Evolutionary conservation across 257 asterid species (phyloP).

Genomic region (Nicotiana undulata): DNA sequence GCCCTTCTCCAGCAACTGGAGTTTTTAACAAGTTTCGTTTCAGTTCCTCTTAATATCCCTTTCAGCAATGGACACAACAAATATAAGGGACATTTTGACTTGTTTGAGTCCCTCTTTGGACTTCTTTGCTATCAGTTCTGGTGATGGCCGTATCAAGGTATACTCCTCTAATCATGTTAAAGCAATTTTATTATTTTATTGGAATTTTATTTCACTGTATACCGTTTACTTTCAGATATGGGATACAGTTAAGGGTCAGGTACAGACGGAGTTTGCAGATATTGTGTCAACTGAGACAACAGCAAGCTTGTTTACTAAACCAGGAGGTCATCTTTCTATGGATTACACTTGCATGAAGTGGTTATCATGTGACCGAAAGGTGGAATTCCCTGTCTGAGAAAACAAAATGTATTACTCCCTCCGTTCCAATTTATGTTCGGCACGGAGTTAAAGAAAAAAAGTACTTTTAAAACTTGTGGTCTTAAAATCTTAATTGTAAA

Average conservation of each 20-base stretch:
- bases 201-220: neutral
- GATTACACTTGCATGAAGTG: conserved; percentile 95
- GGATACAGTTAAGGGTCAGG: conserved; percentile 86
- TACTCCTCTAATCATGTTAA: neutral
- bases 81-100: conserved; percentile 60
- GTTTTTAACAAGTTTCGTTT: neutral
- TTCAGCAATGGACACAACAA: conserved; percentile 41
- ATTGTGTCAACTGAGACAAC: conserved; percentile 42
- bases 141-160: conserved; percentile 90
- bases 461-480: too few species aligned
- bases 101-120: conserved; percentile 70
- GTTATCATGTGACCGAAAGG: conserved; percentile 73
- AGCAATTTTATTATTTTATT: neutral
- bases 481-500: too few species aligned
- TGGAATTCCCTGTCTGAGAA: conserved; percentile 11
- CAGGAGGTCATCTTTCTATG: conserved; percentile 81
- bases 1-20: neutral
- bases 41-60: neutral
- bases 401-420: too few species aligned
- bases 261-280: conserved; percentile 85
- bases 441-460: too few species aligned
- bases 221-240: conserved; percentile 57
- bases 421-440: too few species aligned
- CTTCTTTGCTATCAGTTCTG: conserved; percentile 56
- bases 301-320: conserved; percentile 31